Evolutionary conservation across 1,284 basidiomycete species (phyloP).

Genomic region (Anthracocystis setariae): DNA sequence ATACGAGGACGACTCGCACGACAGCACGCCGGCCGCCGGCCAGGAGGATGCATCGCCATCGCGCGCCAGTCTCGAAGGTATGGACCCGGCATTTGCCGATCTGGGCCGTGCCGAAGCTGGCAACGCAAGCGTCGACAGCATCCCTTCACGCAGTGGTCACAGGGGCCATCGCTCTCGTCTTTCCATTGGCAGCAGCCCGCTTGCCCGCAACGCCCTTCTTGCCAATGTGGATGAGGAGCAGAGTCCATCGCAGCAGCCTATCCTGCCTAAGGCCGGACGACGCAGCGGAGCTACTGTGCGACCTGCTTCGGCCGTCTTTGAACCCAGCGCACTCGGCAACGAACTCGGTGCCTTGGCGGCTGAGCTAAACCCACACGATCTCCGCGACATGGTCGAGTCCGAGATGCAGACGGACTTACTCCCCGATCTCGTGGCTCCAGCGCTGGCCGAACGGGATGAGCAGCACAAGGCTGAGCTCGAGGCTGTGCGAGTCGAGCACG

Average conservation of each 20-base stretch:
- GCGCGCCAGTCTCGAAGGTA: conserved; percentile 54
- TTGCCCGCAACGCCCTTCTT: conserved; percentile 32
- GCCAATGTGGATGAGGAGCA: conserved; percentile 27
- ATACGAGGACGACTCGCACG: conserved; percentile 35
- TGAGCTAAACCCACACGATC: conserved; percentile 21
- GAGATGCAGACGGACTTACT: conserved; percentile 44
- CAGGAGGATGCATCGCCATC: conserved; percentile 43
- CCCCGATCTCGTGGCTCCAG: conserved; percentile 45
- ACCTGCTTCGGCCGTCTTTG: conserved; percentile 39
- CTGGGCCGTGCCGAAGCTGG: conserved; percentile 25
- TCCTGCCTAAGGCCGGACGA: conserved; percentile 32
- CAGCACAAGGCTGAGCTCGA: conserved; percentile 42
- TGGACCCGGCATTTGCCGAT: conserved; percentile 58
- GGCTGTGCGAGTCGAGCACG: conserved; percentile 40
- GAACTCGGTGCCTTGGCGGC: conserved; percentile 47
- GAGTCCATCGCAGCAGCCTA: conserved; percentile 21
- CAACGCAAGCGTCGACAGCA: conserved; percentile 37
- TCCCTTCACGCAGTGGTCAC: conserved; percentile 9
- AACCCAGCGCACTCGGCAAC: conserved; percentile 51
- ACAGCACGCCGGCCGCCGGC: conserved; percentile 24
- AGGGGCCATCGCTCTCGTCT: conserved; percentile 38
- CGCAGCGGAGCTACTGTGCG: conserved; percentile 38
- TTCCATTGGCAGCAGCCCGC: conserved; percentile 52
- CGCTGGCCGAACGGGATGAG: conserved; percentile 35
- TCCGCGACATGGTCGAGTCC: conserved; percentile 29